These are phyloP conservation scores for Linnemannia schmuckeri DNA, from an alignment of 192 early-diverging fungal species.

Conservation along the genomic window DNA sequence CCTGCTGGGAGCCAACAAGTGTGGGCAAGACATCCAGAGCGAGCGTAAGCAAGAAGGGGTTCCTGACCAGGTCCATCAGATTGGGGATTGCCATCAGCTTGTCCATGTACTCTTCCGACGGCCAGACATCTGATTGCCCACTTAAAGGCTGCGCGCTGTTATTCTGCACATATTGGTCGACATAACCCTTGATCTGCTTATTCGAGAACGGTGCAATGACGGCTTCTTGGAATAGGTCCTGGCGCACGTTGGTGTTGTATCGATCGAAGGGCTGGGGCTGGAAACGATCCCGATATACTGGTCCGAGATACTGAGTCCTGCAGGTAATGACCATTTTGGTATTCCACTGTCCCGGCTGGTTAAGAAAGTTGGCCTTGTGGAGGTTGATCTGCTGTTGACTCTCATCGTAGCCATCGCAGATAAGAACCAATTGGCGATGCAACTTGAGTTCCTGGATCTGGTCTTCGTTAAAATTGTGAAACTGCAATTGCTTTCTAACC, in stretches of 20 bases:
- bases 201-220: neutral
- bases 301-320: neutral
- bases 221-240: neutral
- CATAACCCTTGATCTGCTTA: constrained; percentile 1
- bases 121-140: neutral
- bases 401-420: constrained; percentile 17
- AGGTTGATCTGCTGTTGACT: neutral
- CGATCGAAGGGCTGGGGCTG: neutral
- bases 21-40: neutral
- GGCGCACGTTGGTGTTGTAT: neutral
- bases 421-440: neutral
- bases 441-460: neutral
- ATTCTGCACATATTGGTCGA: neutral
- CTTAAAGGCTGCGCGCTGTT: too few species aligned
- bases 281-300: neutral
- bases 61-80: constrained; percentile 8
- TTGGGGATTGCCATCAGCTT: neutral
- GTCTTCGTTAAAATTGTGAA: neutral
- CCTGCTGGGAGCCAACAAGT: neutral
- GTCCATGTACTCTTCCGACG: neutral
- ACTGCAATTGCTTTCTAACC: neutral
- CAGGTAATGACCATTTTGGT: constrained; percentile 2
- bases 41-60: neutral
- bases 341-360: neutral
- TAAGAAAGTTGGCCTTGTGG: neutral